Base-by-base conservation (phyloP, 192 early-diverging fungal species). In the Haplosporangium gracile region DNA sequence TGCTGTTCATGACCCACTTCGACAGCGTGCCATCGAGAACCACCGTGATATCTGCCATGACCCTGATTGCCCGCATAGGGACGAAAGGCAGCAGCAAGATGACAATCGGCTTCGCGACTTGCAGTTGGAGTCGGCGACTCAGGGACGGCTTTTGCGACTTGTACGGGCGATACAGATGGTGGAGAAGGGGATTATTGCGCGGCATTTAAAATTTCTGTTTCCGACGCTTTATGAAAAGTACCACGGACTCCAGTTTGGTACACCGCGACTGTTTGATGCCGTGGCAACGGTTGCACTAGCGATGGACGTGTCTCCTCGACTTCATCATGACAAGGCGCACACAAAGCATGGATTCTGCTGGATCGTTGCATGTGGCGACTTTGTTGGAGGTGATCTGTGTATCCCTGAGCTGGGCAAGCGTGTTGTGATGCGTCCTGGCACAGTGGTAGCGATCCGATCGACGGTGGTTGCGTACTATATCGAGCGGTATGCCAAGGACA, bases 211-310 rank as follows among this genome's bases (percentile, higher is more conserved):
- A 43, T 86, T 81, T 45, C 51, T 86, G 4, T 86, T 86, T 68
- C 84, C 84, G 34, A 86, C 84, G 3, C 79, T 86, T 6, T 86
- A 86, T 43, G 84, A 86, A 76, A 86, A 86, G 43, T 86, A 86
- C 38, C 84, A 86, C 57, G 84, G 84, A 47, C 76, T 86, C 1
- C 84, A 86, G 34, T 86, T 86, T 68, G 84, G 84, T 13, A 86
- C 84, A 18, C 84, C 84, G 10, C 78, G 84, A 22, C 51, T 86
- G 39, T 86, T 81, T 81, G 84, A 86, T 70, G 84, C 84, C 0
- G 84, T 86, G n/a, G 84, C 84, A 29, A 86, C 84, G 24, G 84
- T 86, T 5, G 84, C 75, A 13, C 8, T 86, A 72, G 75, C 84
- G 22, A 77, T 86, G 74, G 84, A 86, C 60, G 84, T 86, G 13